These are phyloP conservation scores for Solanum hybrid DNA, from an alignment of 305 asterid species.

Conservation along the genomic window DNA sequence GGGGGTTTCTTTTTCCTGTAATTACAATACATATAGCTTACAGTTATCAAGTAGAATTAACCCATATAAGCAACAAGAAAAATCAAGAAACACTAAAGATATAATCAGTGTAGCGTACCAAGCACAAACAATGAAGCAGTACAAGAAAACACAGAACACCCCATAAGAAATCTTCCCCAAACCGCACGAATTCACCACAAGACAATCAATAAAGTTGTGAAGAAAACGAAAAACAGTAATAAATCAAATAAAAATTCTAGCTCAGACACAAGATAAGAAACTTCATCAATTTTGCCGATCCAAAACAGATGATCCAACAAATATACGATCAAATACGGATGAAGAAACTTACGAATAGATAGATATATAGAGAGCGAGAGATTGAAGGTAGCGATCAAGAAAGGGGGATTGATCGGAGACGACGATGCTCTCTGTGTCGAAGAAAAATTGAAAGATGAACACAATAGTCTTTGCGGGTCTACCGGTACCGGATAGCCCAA, in stretches of 20 bases:
- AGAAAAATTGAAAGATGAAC: background rate
- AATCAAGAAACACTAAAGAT: background rate
- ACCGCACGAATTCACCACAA: background rate
- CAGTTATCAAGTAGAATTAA: background rate
- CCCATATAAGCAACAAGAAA: background rate
- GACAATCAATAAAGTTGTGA: background rate
- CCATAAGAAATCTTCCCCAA: background rate
- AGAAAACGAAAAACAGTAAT: background rate
- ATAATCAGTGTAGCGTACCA: background rate
- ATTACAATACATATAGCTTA: background rate
- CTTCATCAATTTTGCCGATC: background rate
- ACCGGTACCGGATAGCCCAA: background rate
- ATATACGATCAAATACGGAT: background rate
- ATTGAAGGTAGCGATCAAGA: background rate
- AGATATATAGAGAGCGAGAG: background rate
- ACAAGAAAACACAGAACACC: background rate
- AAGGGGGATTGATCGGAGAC: conserved; percentile 9
- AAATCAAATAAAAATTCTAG: background rate
- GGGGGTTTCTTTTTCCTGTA: background rate
- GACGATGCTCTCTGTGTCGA: background rate
- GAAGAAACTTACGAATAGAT: background rate
- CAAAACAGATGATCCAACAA: background rate
- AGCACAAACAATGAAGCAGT: background rate
- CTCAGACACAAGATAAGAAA: background rate
- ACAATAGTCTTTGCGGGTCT: conserved; percentile 3